These are phyloP conservation scores for Panicum miliaceum DNA, from an alignment of 176 grass and related monocot species.

Conservation along the genomic window DNA sequence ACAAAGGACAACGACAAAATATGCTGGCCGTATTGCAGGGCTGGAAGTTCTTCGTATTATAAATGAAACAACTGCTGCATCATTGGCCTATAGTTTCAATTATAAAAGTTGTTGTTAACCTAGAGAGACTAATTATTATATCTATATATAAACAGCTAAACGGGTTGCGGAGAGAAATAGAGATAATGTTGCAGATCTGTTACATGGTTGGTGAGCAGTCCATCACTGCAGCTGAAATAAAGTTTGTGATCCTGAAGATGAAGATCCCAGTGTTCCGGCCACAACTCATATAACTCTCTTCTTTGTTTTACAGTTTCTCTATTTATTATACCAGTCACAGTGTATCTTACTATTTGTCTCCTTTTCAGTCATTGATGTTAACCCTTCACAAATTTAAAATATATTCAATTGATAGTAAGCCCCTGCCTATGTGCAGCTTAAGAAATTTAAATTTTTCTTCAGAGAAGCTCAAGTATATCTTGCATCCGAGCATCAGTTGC, in stretches of 20 bases:
- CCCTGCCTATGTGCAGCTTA: no score
- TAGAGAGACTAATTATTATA: no score
- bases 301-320: constrained; percentile 15
- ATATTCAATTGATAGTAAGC: constrained; percentile 64
- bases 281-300: constrained; percentile 62
- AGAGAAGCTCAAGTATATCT: no score
- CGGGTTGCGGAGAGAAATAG: no score
- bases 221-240: constrained; percentile 90
- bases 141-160: no score
- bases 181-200: constrained; percentile 64
- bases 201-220: constrained; percentile 79
- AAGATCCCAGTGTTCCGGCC: constrained; percentile 70
- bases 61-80: constrained; percentile 99
- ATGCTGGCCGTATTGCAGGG: constrained; percentile 98
- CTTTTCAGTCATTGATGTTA: constrained; percentile 81
- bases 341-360: constrained; percentile 22
- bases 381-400: constrained; percentile 91
- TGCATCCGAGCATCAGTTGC: constrained; percentile 85
- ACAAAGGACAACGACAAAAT: constrained; percentile 96
- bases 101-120: no score
- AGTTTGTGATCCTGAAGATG: constrained; percentile 86
- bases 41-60: constrained; percentile 99
- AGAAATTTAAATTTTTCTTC: no score
- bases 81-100: constrained; percentile 93
- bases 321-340: neutral